Conservation (phyloP, 2,329 filamentous ascomycete species). For the Hymenotorrendiella dingleyae region DNA sequence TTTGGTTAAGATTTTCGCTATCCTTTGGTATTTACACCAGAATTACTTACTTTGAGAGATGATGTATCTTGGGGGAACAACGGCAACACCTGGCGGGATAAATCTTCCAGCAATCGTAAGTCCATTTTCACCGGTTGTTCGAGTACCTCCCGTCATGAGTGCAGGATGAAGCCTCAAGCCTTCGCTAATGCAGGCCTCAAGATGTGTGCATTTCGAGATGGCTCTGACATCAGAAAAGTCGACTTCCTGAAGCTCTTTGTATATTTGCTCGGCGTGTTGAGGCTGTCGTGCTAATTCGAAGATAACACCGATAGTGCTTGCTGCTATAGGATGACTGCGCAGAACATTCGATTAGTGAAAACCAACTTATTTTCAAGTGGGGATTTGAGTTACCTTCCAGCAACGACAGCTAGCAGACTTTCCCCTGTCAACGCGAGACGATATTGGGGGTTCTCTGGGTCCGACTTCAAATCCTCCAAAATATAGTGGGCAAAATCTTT, state of each 20-base stretch:
- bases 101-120: conserved; percentile 2
- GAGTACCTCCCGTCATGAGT: neutral
- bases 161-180: conserved; percentile 14
- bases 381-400: conserved; percentile 7
- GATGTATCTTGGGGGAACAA: conserved; percentile 4
- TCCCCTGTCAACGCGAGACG: conserved; percentile 1
- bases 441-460: neutral
- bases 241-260: neutral
- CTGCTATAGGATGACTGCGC: neutral
- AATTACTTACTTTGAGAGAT: neutral
- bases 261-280: neutral
- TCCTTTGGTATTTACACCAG: neutral
- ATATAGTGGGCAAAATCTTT: neutral
- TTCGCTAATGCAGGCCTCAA: conserved; percentile 34
- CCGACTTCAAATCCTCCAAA: too few species aligned
- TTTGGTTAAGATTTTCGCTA: neutral
- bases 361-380: too few species aligned
- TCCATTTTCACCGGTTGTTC: conserved; percentile 4
- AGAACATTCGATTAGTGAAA: neutral
- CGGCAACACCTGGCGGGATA: conserved; percentile 2
- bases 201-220: conserved; percentile 7
- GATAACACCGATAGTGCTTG: neutral
- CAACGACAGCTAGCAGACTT: neutral
- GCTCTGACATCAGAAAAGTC: neutral
- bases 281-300: neutral